Conservation (phyloP, 495 filamentous ascomycete species). For the Podospora comata region DNA sequence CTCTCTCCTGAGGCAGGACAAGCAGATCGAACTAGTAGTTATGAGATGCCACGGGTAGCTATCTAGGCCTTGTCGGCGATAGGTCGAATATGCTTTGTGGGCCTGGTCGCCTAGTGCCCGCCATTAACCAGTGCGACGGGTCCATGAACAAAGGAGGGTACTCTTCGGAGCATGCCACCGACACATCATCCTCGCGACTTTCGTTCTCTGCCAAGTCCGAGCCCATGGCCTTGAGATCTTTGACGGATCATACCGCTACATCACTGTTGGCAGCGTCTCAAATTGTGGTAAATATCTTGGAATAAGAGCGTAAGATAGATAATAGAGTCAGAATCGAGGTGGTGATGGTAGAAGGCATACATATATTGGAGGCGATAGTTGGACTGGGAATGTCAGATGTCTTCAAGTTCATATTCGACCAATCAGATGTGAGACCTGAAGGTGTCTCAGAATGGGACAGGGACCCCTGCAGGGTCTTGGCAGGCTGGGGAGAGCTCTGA, state of each 20-base stretch:
- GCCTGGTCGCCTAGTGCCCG: neutral
- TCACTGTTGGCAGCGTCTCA: too few species aligned
- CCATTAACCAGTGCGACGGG: neutral
- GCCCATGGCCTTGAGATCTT: neutral
- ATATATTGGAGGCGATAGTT: too few species aligned
- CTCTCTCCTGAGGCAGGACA: neutral
- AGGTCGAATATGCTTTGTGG: neutral
- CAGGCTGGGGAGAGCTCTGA: constrained; percentile 9
- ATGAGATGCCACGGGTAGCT: neutral
- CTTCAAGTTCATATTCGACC: neutral
- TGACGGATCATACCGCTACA: neutral
- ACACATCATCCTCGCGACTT: neutral
- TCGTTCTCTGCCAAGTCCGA: neutral
- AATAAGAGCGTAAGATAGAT: too few species aligned
- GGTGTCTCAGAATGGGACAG: neutral
- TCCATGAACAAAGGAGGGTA: constrained; percentile 19
- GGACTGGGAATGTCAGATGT: neutral
- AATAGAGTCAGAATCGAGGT: too few species aligned
- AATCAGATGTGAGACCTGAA: neutral
- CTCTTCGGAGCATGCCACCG: constrained; percentile 15
- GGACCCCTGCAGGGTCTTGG: constrained; percentile 6
- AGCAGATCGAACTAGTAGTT: neutral
- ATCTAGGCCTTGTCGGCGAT: neutral
- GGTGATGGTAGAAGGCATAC: too few species aligned
- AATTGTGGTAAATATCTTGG: too few species aligned